phyloP scores from a whole-genome alignment of 345 rosid genomes.

The Draba incana region DNA sequence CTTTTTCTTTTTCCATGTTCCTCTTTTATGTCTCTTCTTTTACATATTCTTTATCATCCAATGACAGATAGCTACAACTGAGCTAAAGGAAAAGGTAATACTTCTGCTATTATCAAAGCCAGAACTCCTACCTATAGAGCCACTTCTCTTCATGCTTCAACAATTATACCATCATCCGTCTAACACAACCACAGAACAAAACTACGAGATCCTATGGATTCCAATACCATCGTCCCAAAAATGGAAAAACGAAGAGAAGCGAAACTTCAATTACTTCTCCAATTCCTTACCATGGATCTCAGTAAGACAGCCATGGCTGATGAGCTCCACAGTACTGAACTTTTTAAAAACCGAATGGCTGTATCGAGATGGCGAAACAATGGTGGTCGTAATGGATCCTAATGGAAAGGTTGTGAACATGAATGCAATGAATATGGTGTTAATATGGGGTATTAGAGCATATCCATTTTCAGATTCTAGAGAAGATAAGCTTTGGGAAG shows the following conservation, averaged over 20 bases:
- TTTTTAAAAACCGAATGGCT: conserved; percentile 62
- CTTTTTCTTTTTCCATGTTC: conserved; percentile 28
- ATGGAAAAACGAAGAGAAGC: conserved; percentile 60
- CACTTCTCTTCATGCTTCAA: conserved; percentile 59
- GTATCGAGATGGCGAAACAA: conserved; percentile 50
- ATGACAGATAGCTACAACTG: conserved; percentile 53
- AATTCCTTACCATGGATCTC: conserved; percentile 68
- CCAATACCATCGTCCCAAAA: conserved; percentile 52
- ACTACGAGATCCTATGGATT: conserved; percentile 64
- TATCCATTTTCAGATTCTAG: conserved; percentile 69
- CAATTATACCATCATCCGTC: conserved; percentile 57
- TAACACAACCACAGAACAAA: conserved; percentile 41
- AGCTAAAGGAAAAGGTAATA: conserved; percentile 61
- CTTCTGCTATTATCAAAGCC: conserved; percentile 68
- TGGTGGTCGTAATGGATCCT: conserved; percentile 65
- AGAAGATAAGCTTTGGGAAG: conserved; percentile 73
- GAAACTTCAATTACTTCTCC: conserved; percentile 49
- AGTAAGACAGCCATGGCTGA: conserved; percentile 54
- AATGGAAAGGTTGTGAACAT: conserved; percentile 55
- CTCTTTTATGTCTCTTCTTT: conserved; percentile 1
- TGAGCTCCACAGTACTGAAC: conserved; percentile 51
- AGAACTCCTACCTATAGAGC: conserved; percentile 56
- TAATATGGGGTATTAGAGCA: conserved; percentile 75
- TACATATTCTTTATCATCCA: conserved; percentile 10
- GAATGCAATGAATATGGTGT: conserved; percentile 72